These are phyloP conservation scores for Leishmania turanica DNA, from an alignment of 208 protist species.

Conservation along the genomic window DNA sequence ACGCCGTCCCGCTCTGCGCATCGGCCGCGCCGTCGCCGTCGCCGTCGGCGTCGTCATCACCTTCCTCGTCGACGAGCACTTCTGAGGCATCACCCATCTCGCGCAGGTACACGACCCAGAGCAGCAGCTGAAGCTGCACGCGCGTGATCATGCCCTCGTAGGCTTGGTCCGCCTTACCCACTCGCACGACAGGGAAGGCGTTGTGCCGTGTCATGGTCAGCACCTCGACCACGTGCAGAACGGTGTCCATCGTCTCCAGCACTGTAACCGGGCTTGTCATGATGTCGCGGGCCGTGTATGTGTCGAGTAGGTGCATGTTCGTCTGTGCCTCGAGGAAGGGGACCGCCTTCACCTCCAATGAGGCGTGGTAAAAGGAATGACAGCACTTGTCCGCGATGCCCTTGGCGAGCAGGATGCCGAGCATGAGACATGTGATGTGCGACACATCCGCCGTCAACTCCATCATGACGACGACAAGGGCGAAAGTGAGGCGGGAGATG, in stretches of 20 bases:
- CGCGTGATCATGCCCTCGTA: slow-evolving; percentile 57
- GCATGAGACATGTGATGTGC: slow-evolving; percentile 87
- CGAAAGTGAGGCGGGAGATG: slow-evolving; percentile 85
- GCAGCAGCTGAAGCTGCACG: slow-evolving; percentile 51
- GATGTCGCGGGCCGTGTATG: slow-evolving; percentile 69
- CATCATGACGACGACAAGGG: slow-evolving; percentile 89
- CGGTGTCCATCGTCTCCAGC: slow-evolving; percentile 45
- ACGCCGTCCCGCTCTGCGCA: neutral
- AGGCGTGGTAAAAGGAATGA: slow-evolving; percentile 81
- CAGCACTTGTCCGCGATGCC: slow-evolving; percentile 71
- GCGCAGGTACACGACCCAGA: slow-evolving; percentile 64
- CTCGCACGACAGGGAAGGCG: slow-evolving; percentile 82
- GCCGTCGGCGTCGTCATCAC: neutral
- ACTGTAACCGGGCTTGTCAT: slow-evolving; percentile 72
- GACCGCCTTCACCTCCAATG: slow-evolving; percentile 74
- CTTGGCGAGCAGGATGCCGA: slow-evolving; percentile 83
- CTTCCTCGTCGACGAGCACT: slow-evolving; percentile 15
- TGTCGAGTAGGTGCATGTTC: slow-evolving; percentile 40
- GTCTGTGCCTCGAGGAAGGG: slow-evolving; percentile 72
- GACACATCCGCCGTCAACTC: slow-evolving; percentile 87
- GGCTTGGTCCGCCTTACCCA: slow-evolving; percentile 30
- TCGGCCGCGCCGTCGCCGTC: neutral
- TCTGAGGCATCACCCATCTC: slow-evolving; percentile 34
- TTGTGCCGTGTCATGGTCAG: slow-evolving; percentile 75
- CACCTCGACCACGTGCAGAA: slow-evolving; percentile 52